Conservation (phyloP, 306 rosid species). For the Pachyrhizus erosus region DNA sequence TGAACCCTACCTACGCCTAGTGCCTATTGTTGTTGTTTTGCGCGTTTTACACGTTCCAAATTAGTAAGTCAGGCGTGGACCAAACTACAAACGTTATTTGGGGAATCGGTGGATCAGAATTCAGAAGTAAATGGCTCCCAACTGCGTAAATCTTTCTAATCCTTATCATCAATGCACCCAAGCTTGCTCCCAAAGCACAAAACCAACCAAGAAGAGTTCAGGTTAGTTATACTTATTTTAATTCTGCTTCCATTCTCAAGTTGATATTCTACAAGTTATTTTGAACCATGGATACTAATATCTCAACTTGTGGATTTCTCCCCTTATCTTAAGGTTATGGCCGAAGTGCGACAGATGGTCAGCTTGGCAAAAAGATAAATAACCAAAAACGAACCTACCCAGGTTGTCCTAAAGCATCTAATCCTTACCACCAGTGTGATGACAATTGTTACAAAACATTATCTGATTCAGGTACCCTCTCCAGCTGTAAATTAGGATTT, state of each 20-base stretch:
- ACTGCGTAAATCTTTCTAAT: conserved; percentile 65
- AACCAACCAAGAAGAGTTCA: conserved; percentile 60
- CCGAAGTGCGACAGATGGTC: conserved; percentile 45
- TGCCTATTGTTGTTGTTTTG: too few species aligned
- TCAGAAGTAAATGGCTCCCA: conserved; percentile 62
- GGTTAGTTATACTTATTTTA: conserved; percentile 50
- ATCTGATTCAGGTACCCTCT: conserved; percentile 50
- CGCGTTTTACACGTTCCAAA: too few species aligned
- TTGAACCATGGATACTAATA: neutral
- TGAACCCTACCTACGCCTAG: too few species aligned
- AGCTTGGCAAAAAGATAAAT: conserved; percentile 43
- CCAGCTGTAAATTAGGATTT: too few species aligned
- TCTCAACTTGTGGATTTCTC: neutral
- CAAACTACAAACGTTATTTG: too few species aligned
- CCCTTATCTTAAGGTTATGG: conserved; percentile 47
- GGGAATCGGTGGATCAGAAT: too few species aligned
- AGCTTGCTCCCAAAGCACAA: conserved; percentile 65
- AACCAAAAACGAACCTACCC: conserved; percentile 39
- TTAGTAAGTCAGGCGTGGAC: too few species aligned
- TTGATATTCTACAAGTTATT: too few species aligned
- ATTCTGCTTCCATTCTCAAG: too few species aligned
- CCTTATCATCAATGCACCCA: conserved; percentile 89
- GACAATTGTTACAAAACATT: conserved; percentile 47
- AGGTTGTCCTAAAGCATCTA: conserved; percentile 58
- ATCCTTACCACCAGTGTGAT: conserved; percentile 65